These are phyloP conservation scores for Atractiella rhizophila DNA, from an alignment of 768 basidiomycete genomes.

Conservation along the genomic window DNA sequence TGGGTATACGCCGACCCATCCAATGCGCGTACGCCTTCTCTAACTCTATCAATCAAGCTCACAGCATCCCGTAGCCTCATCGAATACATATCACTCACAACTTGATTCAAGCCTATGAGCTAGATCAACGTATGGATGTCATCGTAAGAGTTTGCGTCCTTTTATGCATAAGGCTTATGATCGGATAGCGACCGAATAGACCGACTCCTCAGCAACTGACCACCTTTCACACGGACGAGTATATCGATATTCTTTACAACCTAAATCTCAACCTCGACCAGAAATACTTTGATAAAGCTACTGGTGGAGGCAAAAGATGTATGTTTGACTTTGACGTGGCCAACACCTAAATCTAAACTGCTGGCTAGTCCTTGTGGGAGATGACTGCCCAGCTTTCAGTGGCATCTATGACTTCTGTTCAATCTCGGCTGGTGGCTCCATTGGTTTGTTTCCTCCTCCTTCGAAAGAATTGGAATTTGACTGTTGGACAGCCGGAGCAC, in stretches of 20 bases:
- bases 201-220: conserved; percentile 55
- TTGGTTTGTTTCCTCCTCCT: conserved; percentile 32
- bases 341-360: neutral
- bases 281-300: conserved; percentile 59
- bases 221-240: conserved; percentile 96
- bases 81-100: conserved; percentile 84
- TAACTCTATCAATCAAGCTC: too few species aligned
- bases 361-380: conserved; percentile 36
- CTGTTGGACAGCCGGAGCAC: conserved; percentile 38
- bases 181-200: conserved; percentile 48
- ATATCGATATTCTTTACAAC: conserved; percentile 63
- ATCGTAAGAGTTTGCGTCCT: conserved; percentile 32
- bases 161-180: neutral
- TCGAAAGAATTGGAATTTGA: neutral
- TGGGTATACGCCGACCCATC: too few species aligned
- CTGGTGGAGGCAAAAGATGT: conserved; percentile 67
- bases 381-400: conserved; percentile 91
- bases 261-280: conserved; percentile 85
- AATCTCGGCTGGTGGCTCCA: conserved; percentile 83
- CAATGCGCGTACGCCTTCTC: too few species aligned
- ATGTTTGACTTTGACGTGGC: conserved; percentile 18
- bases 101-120: conserved; percentile 63
- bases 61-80: conserved; percentile 53
- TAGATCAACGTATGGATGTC: conserved; percentile 84
- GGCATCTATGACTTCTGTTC: conserved; percentile 92